phyloP scores from a whole-genome alignment of 495 filamentous ascomycete species.

The Xylaria grammica region DNA sequence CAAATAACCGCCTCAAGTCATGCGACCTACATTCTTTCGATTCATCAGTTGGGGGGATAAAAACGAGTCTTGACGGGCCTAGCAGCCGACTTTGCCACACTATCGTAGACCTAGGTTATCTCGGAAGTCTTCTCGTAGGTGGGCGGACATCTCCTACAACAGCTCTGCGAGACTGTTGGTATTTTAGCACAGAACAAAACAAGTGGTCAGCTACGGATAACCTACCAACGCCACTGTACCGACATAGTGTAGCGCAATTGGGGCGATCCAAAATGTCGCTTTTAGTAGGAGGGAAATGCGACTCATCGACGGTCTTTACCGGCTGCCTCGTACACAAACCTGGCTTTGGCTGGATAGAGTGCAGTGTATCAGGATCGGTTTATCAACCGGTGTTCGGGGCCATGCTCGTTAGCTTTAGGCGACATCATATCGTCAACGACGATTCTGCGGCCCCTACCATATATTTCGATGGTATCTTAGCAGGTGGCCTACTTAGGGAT shows the following conservation, averaged over 20 bases:
- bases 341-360: conserved; percentile 51
- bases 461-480: conserved; percentile 60
- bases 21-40: conserved; percentile 60
- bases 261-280: conserved; percentile 54
- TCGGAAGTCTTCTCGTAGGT: conserved; percentile 69
- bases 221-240: conserved; percentile 69
- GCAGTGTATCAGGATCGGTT: conserved; percentile 32
- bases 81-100: conserved; percentile 77
- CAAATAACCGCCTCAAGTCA: conserved; percentile 61
- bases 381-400: conserved; percentile 68
- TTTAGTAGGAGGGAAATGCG: conserved; percentile 73
- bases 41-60: conserved; percentile 33
- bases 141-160: conserved; percentile 76
- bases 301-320: conserved; percentile 56
- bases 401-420: conserved; percentile 36
- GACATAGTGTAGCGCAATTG: conserved; percentile 71
- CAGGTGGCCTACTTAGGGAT: conserved; percentile 68
- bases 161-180: conserved; percentile 74
- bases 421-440: neutral
- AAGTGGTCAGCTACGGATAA: conserved; percentile 66
- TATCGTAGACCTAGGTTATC: conserved; percentile 61
- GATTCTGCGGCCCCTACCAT: neutral
- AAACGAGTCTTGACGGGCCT: conserved; percentile 42
- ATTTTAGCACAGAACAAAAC: conserved; percentile 54
- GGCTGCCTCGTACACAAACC: conserved; percentile 71